Percentiles rank a stretch among this genome's conserved stretches.
phyloP scores from a whole-genome alignment of 169 alveolate genomes.

The Cryptosporidium sp. region DNA sequence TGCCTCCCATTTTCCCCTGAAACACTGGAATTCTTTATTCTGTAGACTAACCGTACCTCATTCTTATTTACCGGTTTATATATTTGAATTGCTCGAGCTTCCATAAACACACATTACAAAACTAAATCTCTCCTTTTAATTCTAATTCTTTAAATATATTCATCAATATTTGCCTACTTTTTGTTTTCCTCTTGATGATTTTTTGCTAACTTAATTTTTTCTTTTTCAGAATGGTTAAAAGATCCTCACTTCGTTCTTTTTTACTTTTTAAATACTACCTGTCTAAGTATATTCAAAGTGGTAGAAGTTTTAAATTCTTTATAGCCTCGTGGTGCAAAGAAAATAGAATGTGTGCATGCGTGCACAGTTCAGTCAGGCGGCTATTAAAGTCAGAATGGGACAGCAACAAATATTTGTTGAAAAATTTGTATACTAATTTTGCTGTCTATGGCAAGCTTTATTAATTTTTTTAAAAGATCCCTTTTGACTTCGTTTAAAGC shows the following conservation, averaged over 20 bases:
- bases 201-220: not conserved
- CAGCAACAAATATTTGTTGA: not conserved
- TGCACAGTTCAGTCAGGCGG: not conserved
- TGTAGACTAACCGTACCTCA: conserved; percentile 69
- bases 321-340: conserved; percentile 8
- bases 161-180: not conserved
- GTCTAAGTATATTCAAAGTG: conserved; percentile 71
- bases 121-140: not conserved
- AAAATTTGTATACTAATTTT: too few relatives aligned
- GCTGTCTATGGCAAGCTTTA: not conserved
- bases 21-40: conserved; percentile 50
- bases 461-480: too few relatives aligned
- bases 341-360: conserved; percentile 32
- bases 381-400: not conserved
- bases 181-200: not conserved
- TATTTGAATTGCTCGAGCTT: conserved; percentile 76
- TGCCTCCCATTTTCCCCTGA: conserved; percentile 75
- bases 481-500: not conserved
- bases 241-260: not conserved
- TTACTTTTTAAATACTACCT: conserved; percentile 18
- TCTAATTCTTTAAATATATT: not conserved
- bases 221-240: not conserved
- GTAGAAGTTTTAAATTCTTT: conserved; percentile 43
- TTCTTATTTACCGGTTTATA: conserved; percentile 73
- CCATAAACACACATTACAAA: conserved; percentile 64